phyloP scores from a whole-genome alignment of 2,329 filamentous ascomycete species.

The Stemphylium beticola region DNA sequence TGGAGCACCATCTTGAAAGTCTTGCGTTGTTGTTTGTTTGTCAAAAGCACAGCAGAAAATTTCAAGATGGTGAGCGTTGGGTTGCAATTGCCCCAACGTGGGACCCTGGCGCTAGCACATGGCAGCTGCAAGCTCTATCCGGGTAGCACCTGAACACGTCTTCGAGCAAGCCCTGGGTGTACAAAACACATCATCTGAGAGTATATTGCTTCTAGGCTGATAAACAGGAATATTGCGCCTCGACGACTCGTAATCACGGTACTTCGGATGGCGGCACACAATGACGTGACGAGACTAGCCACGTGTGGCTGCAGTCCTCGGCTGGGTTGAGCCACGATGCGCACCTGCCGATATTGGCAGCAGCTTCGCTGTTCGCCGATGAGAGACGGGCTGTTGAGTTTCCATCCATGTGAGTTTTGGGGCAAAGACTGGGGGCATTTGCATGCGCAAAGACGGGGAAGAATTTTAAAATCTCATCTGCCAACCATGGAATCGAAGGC shows the following conservation, averaged over 20 bases:
- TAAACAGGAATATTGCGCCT: neutral
- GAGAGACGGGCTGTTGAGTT: neutral
- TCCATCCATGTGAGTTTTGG: neutral
- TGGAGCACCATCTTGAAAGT: constrained; percentile 63
- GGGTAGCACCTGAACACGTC: neutral
- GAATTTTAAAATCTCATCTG: neutral
- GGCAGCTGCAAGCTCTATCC: neutral
- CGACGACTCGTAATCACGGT: neutral
- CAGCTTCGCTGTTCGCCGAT: neutral
- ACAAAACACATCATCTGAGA: neutral
- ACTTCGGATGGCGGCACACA: constrained; percentile 13
- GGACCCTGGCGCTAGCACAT: constrained; percentile 21
- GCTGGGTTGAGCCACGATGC: constrained; percentile 4
- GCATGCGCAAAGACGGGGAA: neutral
- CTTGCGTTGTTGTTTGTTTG: constrained; percentile 11
- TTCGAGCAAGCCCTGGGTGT: neutral
- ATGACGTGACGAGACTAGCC: constrained; percentile 6
- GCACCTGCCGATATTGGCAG: constrained; percentile 6
- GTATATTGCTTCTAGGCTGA: neutral
- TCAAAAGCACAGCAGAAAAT: constrained; percentile 21
- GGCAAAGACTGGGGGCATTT: neutral
- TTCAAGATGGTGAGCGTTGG: constrained; percentile 30
- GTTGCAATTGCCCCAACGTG: constrained; percentile 22
- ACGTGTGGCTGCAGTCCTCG: constrained; percentile 13
- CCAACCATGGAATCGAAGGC: neutral